Evolutionary conservation across 139 green algal genomes (phyloP).

Genomic region (Volvox reticuliferus): DNA sequence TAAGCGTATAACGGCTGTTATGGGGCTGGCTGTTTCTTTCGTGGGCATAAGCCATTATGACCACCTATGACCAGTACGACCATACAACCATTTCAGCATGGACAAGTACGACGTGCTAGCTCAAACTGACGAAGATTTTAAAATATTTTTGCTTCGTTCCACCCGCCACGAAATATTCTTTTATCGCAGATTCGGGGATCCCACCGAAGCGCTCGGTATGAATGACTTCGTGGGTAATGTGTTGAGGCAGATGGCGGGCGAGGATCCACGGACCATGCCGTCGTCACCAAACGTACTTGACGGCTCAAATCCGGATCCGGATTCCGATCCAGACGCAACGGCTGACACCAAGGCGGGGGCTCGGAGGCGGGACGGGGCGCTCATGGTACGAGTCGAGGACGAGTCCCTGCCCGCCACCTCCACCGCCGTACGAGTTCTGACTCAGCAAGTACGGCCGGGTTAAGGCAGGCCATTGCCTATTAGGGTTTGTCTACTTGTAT

Average conservation of each 20-base stretch:
- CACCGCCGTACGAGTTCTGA: constrained; percentile 35
- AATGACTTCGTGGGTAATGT: constrained; percentile 54
- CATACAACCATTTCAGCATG: too few species aligned
- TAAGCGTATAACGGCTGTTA: background rate
- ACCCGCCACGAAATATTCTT: too few species aligned
- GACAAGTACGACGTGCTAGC: too few species aligned
- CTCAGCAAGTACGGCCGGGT: constrained; percentile 14
- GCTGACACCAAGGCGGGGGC: background rate
- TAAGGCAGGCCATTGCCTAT: background rate
- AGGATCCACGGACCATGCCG: background rate
- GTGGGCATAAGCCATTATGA: too few species aligned
- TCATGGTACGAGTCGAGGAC: constrained; percentile 43
- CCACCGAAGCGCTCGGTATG: constrained; percentile 52
- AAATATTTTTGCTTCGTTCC: too few species aligned
- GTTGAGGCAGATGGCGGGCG: constrained; percentile 34
- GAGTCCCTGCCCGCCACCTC: constrained; percentile 28
- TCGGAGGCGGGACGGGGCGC: background rate
- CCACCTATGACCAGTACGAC: too few species aligned
- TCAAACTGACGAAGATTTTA: too few species aligned
- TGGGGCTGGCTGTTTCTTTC: too few species aligned
- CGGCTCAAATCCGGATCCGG: too few species aligned
- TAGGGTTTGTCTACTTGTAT: too few species aligned
- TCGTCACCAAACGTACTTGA: background rate
- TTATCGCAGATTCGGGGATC: constrained; percentile 36
- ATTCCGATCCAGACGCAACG: background rate